Percentiles rank a stretch among this genome's conserved stretches.
Evolutionary conservation across 1,284 basidiomycete genomes (phyloP).

Genomic region (Cystobasidiaceae sp.): DNA sequence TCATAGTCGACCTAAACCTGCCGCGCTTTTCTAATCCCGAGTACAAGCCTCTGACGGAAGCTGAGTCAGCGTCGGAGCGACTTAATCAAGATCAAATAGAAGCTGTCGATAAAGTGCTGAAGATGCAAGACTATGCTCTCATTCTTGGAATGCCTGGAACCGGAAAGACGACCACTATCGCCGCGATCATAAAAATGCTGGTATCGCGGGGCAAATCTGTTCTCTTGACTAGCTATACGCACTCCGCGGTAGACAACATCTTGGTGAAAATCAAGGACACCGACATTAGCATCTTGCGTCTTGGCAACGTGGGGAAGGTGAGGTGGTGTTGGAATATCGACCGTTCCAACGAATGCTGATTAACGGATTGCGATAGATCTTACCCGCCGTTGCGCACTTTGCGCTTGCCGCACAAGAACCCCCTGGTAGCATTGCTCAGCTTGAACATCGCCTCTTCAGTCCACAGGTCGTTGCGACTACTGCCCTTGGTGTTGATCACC

Average conservation of each 20-base stretch:
- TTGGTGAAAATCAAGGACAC: slow-evolving; percentile 65
- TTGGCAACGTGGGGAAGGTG: slow-evolving; percentile 90
- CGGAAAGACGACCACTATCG: slow-evolving; percentile 93
- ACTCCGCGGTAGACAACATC: slow-evolving; percentile 96
- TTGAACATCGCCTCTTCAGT: slow-evolving; percentile 71
- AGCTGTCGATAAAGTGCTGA: slow-evolving; percentile 69
- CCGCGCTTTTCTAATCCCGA: slow-evolving; percentile 58
- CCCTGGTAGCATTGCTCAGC: slow-evolving; percentile 64
- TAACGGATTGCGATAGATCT: slow-evolving; percentile 31
- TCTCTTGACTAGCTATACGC: slow-evolving; percentile 85
- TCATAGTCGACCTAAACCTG: slow-evolving; percentile 72
- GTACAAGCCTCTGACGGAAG: slow-evolving; percentile 28
- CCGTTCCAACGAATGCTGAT: background rate
- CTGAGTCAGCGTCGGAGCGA: slow-evolving; percentile 18
- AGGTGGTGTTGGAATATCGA: slow-evolving; percentile 36
- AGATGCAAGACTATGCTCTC: slow-evolving; percentile 81
- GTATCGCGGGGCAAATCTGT: slow-evolving; percentile 79
- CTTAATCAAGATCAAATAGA: slow-evolving; percentile 71
- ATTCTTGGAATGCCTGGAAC: slow-evolving; percentile 98
- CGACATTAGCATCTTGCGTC: slow-evolving; percentile 68
- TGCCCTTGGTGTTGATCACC: slow-evolving; percentile 83
- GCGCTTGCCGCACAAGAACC: slow-evolving; percentile 58
- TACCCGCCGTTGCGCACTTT: slow-evolving; percentile 63
- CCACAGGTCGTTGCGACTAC: slow-evolving; percentile 95
- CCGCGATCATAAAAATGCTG: slow-evolving; percentile 74